Percentiles rank a stretch among this genome's conserved stretches.
phyloP scores from a whole-genome alignment of 371 early-diverging fungal genomes.

The Saksenaea vasiformis region DNA sequence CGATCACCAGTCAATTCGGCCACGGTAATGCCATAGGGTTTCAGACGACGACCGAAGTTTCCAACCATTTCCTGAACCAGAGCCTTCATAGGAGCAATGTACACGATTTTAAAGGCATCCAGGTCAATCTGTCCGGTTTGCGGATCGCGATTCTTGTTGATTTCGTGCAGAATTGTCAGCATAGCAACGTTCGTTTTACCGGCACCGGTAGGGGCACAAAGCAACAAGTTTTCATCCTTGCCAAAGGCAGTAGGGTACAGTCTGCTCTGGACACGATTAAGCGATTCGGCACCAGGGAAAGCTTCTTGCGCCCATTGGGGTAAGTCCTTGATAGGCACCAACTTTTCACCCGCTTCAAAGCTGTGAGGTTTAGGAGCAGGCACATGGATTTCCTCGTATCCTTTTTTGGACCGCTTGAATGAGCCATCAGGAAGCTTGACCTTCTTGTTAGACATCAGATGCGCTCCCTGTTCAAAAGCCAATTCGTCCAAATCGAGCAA shows the following conservation, averaged over 20 bases:
- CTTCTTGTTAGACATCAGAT: slow-evolving; percentile 96
- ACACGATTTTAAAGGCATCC: slow-evolving; percentile 95
- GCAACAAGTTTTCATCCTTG: slow-evolving; percentile 91
- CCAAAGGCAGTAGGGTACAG: slow-evolving; percentile 88
- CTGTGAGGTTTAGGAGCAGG: slow-evolving; percentile 85
- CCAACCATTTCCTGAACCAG: slow-evolving; percentile 98
- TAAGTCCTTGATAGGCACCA: slow-evolving; percentile 71
- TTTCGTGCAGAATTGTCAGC: slow-evolving; percentile 89
- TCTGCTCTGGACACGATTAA: slow-evolving; percentile 94
- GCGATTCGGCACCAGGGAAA: slow-evolving; percentile 69
- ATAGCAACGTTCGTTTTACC: slow-evolving; percentile 99
- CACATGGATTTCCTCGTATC: slow-evolving; percentile 97
- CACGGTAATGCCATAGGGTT: slow-evolving; percentile 83
- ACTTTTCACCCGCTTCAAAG: slow-evolving; percentile 66
- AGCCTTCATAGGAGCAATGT: slow-evolving; percentile 99
- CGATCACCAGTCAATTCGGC: slow-evolving; percentile 99
- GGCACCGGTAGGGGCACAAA: slow-evolving; percentile 99
- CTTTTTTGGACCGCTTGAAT: slow-evolving; percentile 89
- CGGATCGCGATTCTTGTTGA: slow-evolving; percentile 77
- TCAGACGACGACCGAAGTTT: slow-evolving; percentile 83
- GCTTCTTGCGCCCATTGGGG: slow-evolving; percentile 90
- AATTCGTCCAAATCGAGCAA: slow-evolving; percentile 82
- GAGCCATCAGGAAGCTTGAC: slow-evolving; percentile 94
- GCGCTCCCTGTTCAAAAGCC: slow-evolving; percentile 89
- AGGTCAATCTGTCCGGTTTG: slow-evolving; percentile 76